Conservation (phyloP, 2,329 filamentous ascomycete genomes). For the Alternaria infectoria region DNA sequence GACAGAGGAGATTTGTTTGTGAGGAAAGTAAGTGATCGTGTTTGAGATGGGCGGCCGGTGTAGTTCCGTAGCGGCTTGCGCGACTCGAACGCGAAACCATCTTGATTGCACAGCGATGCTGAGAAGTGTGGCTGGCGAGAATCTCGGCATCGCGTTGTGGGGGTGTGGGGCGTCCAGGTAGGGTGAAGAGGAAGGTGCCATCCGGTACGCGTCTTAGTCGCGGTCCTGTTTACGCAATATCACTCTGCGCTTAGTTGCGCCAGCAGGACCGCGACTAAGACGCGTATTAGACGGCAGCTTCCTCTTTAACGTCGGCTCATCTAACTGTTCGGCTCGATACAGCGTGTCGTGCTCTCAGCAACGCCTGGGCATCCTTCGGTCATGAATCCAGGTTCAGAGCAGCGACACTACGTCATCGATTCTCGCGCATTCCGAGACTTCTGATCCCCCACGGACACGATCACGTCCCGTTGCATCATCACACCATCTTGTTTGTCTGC, state of each 20-base stretch:
- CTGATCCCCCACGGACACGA: conserved; percentile 19
- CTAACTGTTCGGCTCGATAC: too few relatives aligned
- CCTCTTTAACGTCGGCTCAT: too few relatives aligned
- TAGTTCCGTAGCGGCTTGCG: background rate
- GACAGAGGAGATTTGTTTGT: accelerated
- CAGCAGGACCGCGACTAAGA: too few relatives aligned
- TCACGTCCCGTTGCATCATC: conserved; percentile 24
- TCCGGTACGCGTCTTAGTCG: background rate
- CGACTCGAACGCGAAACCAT: background rate
- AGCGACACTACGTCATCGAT: too few relatives aligned
- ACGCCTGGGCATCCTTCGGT: too few relatives aligned
- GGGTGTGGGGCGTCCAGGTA: background rate
- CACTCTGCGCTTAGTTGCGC: background rate
- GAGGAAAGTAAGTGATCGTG: background rate
- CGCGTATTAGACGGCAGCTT: too few relatives aligned
- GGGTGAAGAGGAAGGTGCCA: background rate
- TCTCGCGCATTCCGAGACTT: too few relatives aligned
- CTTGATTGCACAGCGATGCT: too few relatives aligned
- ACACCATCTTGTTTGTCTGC: conserved; percentile 17
- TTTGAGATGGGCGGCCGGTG: background rate
- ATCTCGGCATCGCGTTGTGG: background rate
- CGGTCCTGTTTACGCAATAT: background rate
- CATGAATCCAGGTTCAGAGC: too few relatives aligned
- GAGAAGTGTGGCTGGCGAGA: background rate
- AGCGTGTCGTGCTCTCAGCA: too few relatives aligned